Base-by-base conservation (phyloP, 2,329 filamentous ascomycete species). In the Aspergillus sp. region DNA sequence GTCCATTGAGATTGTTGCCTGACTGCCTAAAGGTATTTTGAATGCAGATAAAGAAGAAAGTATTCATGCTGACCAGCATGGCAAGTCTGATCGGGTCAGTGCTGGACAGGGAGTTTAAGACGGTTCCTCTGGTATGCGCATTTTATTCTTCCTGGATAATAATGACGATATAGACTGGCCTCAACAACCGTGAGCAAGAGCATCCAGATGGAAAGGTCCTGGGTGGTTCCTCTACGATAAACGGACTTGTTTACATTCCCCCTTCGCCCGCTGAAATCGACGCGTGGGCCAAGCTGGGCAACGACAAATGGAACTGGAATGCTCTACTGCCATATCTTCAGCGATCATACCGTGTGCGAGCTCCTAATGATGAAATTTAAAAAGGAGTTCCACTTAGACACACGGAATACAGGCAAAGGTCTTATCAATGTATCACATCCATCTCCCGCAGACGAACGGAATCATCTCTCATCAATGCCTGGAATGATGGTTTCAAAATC, bases 211-310 rank as follows among this genome's bases (percentile, higher is more conserved):
- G 70, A 2, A 74, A 70, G 44, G 70, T 67, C 1, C 49, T 73
- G 5, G 69, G 67, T 31, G 72, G 70, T 1, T 69, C 68, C 1
- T 72, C 66, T 36, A 60, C 65, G 4, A 72, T 74, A 40, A 74
- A 74, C 47, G 70, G 64, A 2, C 19, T 19, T 19, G 19, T 19
- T 19, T 19, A 19, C 31, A 31, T 73, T 26, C 69, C 75, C 27
- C 43, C 74, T 1, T 69, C 69, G 0, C 69, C 68, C 1, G 71
- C 58, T 0, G 63, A 60, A 4, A 60, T 67, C 11, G 57, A 65
- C 9, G 58, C 61, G 27, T 59, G 57, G 40, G 45, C 47, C 3
- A 56, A 57, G 2, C 52, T 71, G n/a, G 41, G 57, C 11, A 52
- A 54, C 19, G 5, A 44, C 3, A 33, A 40, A 7, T 57, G 56